phyloP scores from a whole-genome alignment of 805 yeast genomes.

The Candida yuanshanica region DNA sequence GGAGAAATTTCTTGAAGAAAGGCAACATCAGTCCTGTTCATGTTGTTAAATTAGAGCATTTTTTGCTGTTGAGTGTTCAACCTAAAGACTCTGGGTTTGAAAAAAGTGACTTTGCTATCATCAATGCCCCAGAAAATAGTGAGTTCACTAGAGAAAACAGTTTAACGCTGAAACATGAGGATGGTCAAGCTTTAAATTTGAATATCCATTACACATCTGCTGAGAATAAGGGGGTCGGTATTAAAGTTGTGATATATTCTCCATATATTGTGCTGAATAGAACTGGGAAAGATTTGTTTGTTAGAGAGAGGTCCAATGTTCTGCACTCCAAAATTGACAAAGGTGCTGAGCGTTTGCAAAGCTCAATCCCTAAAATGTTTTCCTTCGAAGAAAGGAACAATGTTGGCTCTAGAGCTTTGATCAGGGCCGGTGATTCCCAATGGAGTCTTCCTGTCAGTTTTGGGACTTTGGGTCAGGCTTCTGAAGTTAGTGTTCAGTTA shows the following conservation, averaged over 20 bases:
- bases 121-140: slow-evolving; percentile 46
- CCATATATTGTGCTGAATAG: slow-evolving; percentile 83
- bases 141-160: slow-evolving; percentile 52
- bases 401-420: slow-evolving; percentile 57
- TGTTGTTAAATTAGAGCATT: slow-evolving; percentile 67
- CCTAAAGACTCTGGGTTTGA: slow-evolving; percentile 58
- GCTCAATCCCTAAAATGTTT: slow-evolving; percentile 67
- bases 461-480: slow-evolving; percentile 83
- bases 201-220: slow-evolving; percentile 56
- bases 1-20: slow-evolving; percentile 54
- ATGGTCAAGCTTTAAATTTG: slow-evolving; percentile 64
- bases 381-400: slow-evolving; percentile 63
- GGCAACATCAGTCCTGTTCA: slow-evolving; percentile 75
- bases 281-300: slow-evolving; percentile 60
- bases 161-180: slow-evolving; percentile 47
- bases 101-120: slow-evolving; percentile 68
- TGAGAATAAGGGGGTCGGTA: slow-evolving; percentile 49
- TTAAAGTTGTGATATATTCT: slow-evolving; percentile 64
- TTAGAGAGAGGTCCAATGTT: slow-evolving; percentile 50
- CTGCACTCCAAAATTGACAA: slow-evolving; percentile 38
- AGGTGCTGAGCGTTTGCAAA: slow-evolving; percentile 26
- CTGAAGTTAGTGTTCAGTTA: slow-evolving; percentile 48
- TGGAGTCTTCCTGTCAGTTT: slow-evolving; percentile 74
- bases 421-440: slow-evolving; percentile 62
- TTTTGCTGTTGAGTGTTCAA: slow-evolving; percentile 63